Evolutionary conservation across 2,329 filamentous ascomycete genomes (phyloP).

Genomic region (Hymenoscyphus fructigenus): DNA sequence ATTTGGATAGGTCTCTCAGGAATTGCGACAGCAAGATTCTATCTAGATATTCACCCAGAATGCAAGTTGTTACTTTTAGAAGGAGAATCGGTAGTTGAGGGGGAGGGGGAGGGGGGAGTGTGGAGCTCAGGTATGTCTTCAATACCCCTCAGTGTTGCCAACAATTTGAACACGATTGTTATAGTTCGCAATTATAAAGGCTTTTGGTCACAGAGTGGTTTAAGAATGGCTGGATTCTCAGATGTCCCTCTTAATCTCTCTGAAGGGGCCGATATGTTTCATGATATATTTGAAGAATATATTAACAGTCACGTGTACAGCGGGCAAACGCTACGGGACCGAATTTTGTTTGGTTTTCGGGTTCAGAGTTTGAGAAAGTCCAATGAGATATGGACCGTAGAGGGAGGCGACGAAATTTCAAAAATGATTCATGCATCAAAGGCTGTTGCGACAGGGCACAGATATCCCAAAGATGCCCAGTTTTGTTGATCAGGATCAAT

Average conservation of each 20-base stretch:
- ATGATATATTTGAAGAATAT: conserved; percentile 4
- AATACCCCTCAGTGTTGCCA: no score
- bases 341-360: background rate
- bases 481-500: conserved; percentile 20
- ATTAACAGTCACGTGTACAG: background rate
- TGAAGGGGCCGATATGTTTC: background rate
- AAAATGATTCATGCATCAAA: background rate
- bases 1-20: background rate
- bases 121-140: background rate
- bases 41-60: background rate
- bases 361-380: background rate
- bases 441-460: conserved; percentile 4
- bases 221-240: conserved; percentile 2
- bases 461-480: conserved; percentile 32
- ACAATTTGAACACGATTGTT: background rate
- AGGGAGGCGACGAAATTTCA: background rate
- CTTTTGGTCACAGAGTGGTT: background rate
- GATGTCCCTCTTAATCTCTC: background rate
- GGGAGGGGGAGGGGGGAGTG: no score
- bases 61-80: background rate
- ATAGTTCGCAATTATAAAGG: background rate
- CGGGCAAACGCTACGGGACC: background rate
- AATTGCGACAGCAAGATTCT: background rate
- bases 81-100: background rate
- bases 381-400: background rate